These are phyloP conservation scores for Hericium erinaceus DNA, from an alignment of 768 basidiomycete genomes.

Conservation along the genomic window DNA sequence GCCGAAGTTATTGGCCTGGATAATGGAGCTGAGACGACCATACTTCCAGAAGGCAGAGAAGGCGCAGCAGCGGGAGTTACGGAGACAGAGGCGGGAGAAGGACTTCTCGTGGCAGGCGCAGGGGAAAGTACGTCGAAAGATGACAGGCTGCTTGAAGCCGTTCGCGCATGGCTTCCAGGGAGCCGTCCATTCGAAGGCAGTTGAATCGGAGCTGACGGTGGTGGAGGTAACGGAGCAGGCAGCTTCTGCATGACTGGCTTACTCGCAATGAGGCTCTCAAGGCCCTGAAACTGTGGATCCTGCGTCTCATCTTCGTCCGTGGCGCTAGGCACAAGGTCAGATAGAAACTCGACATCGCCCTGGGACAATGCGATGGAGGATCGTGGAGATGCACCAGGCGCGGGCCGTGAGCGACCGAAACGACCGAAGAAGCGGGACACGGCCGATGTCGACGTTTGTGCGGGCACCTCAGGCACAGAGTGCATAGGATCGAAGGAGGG, in stretches of 20 bases:
- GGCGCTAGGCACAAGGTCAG: conserved; percentile 52
- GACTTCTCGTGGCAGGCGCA: not conserved
- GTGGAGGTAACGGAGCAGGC: conserved; percentile 9
- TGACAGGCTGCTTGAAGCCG: not conserved
- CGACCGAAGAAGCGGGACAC: conserved; percentile 79
- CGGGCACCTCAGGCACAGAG: conserved; percentile 11
- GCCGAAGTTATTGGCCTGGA: not conserved
- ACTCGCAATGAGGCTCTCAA: conserved; percentile 34
- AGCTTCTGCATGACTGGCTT: conserved; percentile 22
- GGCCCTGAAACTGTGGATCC: conserved; percentile 24
- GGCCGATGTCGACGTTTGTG: conserved; percentile 39
- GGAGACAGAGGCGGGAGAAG: not conserved
- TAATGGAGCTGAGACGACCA: not conserved
- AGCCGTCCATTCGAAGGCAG: not conserved
- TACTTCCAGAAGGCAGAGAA: not conserved
- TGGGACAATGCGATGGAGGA: conserved; percentile 63
- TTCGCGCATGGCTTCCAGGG: not conserved
- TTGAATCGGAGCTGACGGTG: not conserved
- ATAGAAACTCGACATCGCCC: conserved; percentile 77
- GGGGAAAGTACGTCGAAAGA: not conserved
- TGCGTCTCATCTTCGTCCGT: conserved; percentile 31
- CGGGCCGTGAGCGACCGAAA: conserved; percentile 48
- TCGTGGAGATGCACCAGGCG: conserved; percentile 26
- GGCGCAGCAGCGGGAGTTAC: not conserved
- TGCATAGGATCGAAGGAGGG: conserved; percentile 14